phyloP scores from a whole-genome alignment of 371 early-diverging fungal genomes.

The Mortierella sp. region DNA sequence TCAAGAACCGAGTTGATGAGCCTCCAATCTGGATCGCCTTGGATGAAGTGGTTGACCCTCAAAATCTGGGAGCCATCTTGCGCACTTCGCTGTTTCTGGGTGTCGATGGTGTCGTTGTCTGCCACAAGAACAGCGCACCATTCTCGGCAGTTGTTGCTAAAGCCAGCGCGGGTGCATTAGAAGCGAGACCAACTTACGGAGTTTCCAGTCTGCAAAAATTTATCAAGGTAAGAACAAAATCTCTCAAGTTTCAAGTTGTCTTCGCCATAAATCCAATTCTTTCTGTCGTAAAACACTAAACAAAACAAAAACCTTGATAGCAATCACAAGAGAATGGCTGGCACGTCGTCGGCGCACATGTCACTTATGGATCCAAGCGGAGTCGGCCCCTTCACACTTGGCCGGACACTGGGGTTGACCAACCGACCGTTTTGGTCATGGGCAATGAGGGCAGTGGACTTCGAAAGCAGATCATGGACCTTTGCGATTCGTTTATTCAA shows the following conservation, averaged over 20 bases:
- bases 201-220: constrained; percentile 56
- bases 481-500: constrained; percentile 61
- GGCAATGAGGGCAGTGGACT: constrained; percentile 72
- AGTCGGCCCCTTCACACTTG: constrained; percentile 28
- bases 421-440: constrained; percentile 64
- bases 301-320: too few relatives aligned
- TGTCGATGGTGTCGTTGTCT: constrained; percentile 66
- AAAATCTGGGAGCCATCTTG: constrained; percentile 74
- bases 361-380: constrained; percentile 33
- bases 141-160: constrained; percentile 66
- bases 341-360: constrained; percentile 64
- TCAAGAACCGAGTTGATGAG: constrained; percentile 18
- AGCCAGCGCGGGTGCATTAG: constrained; percentile 71
- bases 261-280: too few relatives aligned
- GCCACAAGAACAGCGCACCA: constrained; percentile 55
- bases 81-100: constrained; percentile 69
- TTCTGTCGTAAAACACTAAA: too few relatives aligned
- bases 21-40: constrained; percentile 62
- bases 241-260: neutral
- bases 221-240: constrained; percentile 57
- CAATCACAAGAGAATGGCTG: constrained; percentile 62
- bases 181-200: constrained; percentile 59
- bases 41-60: constrained; percentile 70
- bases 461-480: constrained; percentile 50
- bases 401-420: constrained; percentile 37